Percentiles rank a stretch among this genome's conserved stretches.
These are phyloP conservation scores for Oryza rufipogon DNA, from an alignment of 176 grass and related monocot species.

Conservation along the genomic window DNA sequence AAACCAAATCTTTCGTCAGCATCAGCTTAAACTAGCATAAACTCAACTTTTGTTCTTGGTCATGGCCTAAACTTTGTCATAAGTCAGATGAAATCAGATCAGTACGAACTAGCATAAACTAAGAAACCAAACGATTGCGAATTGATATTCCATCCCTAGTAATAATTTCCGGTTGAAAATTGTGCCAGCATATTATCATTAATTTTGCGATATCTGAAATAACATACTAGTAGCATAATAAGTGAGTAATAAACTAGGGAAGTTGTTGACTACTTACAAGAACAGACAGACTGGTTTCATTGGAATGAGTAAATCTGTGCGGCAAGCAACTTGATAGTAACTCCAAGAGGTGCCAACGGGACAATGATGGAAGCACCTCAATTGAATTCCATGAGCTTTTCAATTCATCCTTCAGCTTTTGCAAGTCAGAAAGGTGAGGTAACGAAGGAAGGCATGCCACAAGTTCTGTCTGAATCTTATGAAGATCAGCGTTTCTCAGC, in stretches of 20 bases:
- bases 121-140: not conserved
- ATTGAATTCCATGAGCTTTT: slow-evolving; percentile 71
- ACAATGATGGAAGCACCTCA: slow-evolving; percentile 60
- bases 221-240: not conserved
- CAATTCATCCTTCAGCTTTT: slow-evolving; percentile 76
- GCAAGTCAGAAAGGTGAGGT: slow-evolving; percentile 66
- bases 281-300: slow-evolving; percentile 57
- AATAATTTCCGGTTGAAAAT: not conserved
- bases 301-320: slow-evolving; percentile 60
- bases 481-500: slow-evolving; percentile 71
- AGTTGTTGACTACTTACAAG: slow-evolving; percentile 56
- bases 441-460: slow-evolving; percentile 74
- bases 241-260: not conserved
- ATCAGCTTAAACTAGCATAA: slow-evolving; percentile 1
- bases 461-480: slow-evolving; percentile 76
- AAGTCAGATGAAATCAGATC: not conserved
- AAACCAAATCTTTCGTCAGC: slow-evolving; percentile 12
- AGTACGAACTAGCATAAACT: not conserved
- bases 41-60: not conserved
- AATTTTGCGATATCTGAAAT: not conserved
- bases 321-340: slow-evolving; percentile 73
- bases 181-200: not conserved
- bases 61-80: not conserved
- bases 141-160: slow-evolving; percentile 16
- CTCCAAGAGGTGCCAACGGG: slow-evolving; percentile 72